A percentile compares a stretch with the other conserved stretches of the same genome.
Conservation (phyloP, 2,329 filamentous ascomycete genomes). For the Colletotrichum sp. region DNA sequence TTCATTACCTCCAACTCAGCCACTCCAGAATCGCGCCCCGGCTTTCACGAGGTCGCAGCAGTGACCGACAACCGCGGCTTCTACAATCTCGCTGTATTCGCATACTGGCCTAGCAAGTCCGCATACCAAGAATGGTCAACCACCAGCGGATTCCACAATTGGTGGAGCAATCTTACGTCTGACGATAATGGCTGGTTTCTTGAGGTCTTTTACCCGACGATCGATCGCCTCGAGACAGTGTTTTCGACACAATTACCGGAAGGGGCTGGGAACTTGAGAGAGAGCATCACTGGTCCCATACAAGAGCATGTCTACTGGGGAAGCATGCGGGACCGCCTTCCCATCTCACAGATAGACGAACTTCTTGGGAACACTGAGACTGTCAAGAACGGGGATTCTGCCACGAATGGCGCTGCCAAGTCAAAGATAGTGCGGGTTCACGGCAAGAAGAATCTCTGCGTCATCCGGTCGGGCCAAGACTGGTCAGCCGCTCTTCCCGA, state of each 20-base stretch:
- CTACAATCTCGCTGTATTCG: not conserved
- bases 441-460: not conserved
- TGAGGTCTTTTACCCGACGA: not conserved
- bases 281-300: not conserved
- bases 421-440: accelerated
- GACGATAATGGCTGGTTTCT: not conserved
- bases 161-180: not conserved
- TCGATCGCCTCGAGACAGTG: not conserved
- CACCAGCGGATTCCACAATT: not conserved
- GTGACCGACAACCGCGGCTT: not conserved
- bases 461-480: not conserved
- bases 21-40: accelerated
- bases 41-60: not conserved
- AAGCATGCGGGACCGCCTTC: not conserved
- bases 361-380: accelerated
- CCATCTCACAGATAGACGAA: accelerated
- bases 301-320: not conserved
- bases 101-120: not conserved
- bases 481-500: not conserved
- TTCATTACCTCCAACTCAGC: accelerated
- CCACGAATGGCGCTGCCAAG: accelerated
- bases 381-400: not conserved
- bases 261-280: not conserved
- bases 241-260: accelerated
- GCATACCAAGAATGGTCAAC: not conserved